Evolutionary conservation across 192 early-diverging fungal species (phyloP), one percentile per base, ranked within the genome.

Genomic region (Coemansia sp.): DNA sequence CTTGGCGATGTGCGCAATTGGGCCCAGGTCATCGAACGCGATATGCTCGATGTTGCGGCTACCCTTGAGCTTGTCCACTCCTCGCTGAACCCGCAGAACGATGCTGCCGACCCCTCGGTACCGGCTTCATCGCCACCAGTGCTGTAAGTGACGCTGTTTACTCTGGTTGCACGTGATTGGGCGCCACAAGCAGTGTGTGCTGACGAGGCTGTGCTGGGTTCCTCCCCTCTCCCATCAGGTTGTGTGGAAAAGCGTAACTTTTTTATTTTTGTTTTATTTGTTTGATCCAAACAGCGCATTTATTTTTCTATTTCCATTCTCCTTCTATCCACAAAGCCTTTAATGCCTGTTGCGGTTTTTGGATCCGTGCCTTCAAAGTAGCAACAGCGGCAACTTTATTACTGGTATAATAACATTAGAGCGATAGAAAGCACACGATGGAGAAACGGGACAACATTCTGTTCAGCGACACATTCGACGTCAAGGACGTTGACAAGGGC

Each of bases 1-100:
- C 83, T 96, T 13, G 95, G 95, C 19, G 91, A 95, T 69, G 90
- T 94, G 18, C 82, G 90, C 49, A 91, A 92, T 71, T 96, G 95
- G 95, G 91, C 90, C 0, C 75, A 87, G 26, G 88, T 91, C 16
- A 93, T 96, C 39, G 92, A 95, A 42, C 77, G 82, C 65, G 95
- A 96, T 69, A 90, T 95, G 89, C 78, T 82, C 55, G 88, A 90
- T 45, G 86, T 92, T 0, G 88, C 88, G 41, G 71, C 78, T 0
- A 88, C 89, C 0, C 73, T 93, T 2, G 91, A 93, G 62, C 55
- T 84, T 1, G 78, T 80, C 26, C 77, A 80, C 42, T 56, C 67
- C 41, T 80, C 78, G 52, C 64, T 80, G 4, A 75, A 80, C 40
- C 78, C 57, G 21, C 51, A 54, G 51, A 54, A 54, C 19, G 49